Conservation (phyloP, 2,329 filamentous ascomycete genomes). For the Sporothrix brasiliensis region DNA sequence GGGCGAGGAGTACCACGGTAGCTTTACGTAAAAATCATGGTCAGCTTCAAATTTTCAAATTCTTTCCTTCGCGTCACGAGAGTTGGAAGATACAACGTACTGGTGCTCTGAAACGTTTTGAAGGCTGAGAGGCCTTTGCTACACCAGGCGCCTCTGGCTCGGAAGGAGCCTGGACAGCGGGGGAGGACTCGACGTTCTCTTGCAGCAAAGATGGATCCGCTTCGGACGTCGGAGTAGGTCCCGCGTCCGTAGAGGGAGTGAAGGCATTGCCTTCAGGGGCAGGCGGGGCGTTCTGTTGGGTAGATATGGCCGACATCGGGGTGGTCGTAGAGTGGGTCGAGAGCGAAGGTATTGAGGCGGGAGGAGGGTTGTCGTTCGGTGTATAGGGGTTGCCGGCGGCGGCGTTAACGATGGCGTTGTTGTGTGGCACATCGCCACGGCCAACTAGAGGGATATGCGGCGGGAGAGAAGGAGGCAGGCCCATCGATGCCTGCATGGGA, state of each 20-base stretch:
- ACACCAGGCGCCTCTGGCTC: background rate
- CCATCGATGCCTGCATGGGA: slow-evolving; percentile 11
- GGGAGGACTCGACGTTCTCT: background rate
- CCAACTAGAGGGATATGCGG: slow-evolving; percentile 26
- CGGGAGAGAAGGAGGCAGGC: slow-evolving; percentile 25
- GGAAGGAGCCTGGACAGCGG: background rate
- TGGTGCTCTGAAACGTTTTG: slow-evolving; percentile 51
- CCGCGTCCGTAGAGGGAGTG: slow-evolving; percentile 9
- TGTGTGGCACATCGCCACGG: slow-evolving; percentile 20
- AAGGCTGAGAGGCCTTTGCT: background rate
- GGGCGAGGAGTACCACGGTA: slow-evolving; percentile 61
- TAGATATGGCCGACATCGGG: slow-evolving; percentile 16
- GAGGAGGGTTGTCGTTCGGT: slow-evolving; percentile 53
- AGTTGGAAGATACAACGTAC: slow-evolving; percentile 47
- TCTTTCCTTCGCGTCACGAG: no score
- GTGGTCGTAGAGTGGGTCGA: slow-evolving; percentile 45
- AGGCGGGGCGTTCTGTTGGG: background rate
- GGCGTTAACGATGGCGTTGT: background rate
- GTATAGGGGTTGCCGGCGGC: background rate
- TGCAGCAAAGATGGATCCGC: slow-evolving; percentile 31
- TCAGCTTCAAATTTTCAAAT: background rate
- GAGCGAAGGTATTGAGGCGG: slow-evolving; percentile 43
- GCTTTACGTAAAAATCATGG: slow-evolving; percentile 42
- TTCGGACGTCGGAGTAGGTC: background rate
- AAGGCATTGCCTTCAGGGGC: background rate